Base-by-base conservation (phyloP, 768 basidiomycete species). In the Pisolithus microcarpus region DNA sequence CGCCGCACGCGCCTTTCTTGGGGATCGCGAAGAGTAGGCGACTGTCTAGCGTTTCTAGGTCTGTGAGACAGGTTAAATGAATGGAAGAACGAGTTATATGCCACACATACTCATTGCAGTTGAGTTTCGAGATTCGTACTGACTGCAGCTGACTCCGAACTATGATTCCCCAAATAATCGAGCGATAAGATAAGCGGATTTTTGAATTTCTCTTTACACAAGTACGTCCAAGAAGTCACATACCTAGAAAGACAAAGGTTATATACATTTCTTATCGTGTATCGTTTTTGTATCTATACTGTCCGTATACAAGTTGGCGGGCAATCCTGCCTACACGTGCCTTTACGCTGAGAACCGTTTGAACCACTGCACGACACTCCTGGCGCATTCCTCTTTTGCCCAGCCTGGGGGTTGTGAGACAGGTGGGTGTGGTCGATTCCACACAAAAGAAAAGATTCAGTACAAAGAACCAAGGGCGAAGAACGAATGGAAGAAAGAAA, bases 11-110 rank as follows among this genome's bases (percentile, higher is more conserved):
- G 85, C 95, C 95, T 81, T 98, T 99, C 76, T 98, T 98, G 2
- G 95, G 95, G 59, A 99, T 90, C 8, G 94, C 95, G 59, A 99
- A 95, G 37, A 99, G 75, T 54, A 95, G 64, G 39, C 93, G 81
- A 43, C 91, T 92, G 54, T 90, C 78, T 49, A 98, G 77, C 18
- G 84, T 71, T 57, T 92, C 89, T n/a, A 78, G 65, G 65, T 92
- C 84, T 80, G 36, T 19, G 1, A 1, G 3, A 4, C 26, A 19
- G n/a, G 28, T 46, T 19, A 53, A 43, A 31, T 18, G 23, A 31
- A 2, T 1, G 2, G 9, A 42, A 13, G 23, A 8, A 0, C 16
- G 23, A 13, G 1, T 0, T 13, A 6, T 7, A 28, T 11, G 0
- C 15, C 1, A 19, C 1, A 59, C 64, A 54, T 44, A 60, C 64